These are phyloP conservation scores for Begonia peltatifolia DNA, from an alignment of 306 rosid genomes.

Conservation along the genomic window DNA sequence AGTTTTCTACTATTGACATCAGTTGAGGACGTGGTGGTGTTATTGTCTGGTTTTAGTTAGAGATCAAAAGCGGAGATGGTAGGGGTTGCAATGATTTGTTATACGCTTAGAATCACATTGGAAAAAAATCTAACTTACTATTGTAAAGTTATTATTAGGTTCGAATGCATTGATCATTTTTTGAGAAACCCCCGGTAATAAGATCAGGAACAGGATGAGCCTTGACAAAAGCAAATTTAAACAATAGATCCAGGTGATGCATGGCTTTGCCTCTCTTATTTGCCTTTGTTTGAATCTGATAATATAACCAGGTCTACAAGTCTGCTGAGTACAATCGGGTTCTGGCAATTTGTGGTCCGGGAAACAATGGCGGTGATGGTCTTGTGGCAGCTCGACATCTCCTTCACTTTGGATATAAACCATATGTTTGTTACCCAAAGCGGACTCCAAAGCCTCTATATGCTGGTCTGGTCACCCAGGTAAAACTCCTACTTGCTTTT, in stretches of 20 bases:
- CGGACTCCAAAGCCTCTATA: slow-evolving; percentile 78
- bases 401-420: slow-evolving; percentile 77
- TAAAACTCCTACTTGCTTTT: slow-evolving; percentile 5
- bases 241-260: background rate
- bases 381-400: slow-evolving; percentile 93
- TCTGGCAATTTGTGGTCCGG: slow-evolving; percentile 87
- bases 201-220: too few relatives aligned
- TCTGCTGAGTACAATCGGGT: slow-evolving; percentile 50
- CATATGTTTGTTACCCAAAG: slow-evolving; percentile 66
- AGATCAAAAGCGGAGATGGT: too few relatives aligned
- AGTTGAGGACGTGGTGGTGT: too few relatives aligned
- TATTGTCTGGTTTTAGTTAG: too few relatives aligned
- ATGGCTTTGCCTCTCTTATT: background rate
- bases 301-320: slow-evolving; percentile 48
- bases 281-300: slow-evolving; percentile 1
- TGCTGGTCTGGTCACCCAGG: slow-evolving; percentile 87
- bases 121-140: too few relatives aligned
- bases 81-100: too few relatives aligned
- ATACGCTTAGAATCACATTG: too few relatives aligned
- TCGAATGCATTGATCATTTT: too few relatives aligned
- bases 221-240: too few relatives aligned
- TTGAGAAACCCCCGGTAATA: too few relatives aligned
- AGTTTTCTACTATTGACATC: too few relatives aligned
- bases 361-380: slow-evolving; percentile 97
- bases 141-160: too few relatives aligned